Base-by-base conservation (phyloP, 176 grass and related monocot genomes). In the Avena sativa region DNA sequence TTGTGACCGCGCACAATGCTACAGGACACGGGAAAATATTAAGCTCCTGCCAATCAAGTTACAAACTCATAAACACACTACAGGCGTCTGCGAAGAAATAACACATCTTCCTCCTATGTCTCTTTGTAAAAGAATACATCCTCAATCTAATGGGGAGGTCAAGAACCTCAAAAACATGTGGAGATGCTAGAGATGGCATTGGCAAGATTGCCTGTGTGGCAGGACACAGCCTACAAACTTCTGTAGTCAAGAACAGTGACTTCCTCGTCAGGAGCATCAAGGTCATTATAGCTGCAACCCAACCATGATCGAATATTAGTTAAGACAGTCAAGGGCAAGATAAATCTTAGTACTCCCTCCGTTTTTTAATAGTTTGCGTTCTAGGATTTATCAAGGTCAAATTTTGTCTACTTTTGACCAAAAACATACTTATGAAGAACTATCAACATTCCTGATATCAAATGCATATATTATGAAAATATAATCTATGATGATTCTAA, bases 211-310 rank as follows among this genome's bases (percentile, higher is more conserved):
- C 51, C 8, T 11, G 9, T 67, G 50, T 47, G 43, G n/a, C 71
- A 57, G 1, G 53, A 20, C 67, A 82, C 67, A 82, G 3, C 76
- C 89, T 99, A 99, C 81, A 99, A 94, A 78, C 97, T 99, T 90
- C 97, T 91, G 82, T 99, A 99, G 85, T 99, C 97, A 57, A 99
- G 87, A 68, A 99, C 97, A 4, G 97, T 99, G 46, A 99, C 97
- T 94, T 99, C 97, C 81, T 99, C 97, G 2, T 99, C 97, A 12
- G 94, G 97, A 60, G 97, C 97, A 88, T 99, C 97, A 55, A 99
- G 97, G 83, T 99, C 97, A 21, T 92, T 91, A 75, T 99, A 99
- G 81, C 94, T 99, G 90, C 72, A 89, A 83, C 16, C 65, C 75
- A 70, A 48, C 50, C 71, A 76, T 19, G 12, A 76, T 16, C 48